Evolutionary conservation across 164 flowering plant species (phyloP).

Genomic region (Magnolia officinalis): DNA sequence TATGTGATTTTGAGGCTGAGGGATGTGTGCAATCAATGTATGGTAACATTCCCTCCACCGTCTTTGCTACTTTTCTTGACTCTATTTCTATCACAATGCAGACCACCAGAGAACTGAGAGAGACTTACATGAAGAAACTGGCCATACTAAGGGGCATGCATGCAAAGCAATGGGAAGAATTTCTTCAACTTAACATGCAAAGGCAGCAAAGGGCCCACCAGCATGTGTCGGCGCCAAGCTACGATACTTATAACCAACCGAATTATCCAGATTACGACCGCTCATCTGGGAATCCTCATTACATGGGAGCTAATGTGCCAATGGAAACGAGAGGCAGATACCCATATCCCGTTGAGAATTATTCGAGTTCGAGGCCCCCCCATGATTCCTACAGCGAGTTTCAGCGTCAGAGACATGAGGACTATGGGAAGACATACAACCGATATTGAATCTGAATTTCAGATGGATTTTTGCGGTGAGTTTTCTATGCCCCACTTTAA

Average conservation of each 20-base stretch:
- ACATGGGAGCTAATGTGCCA: slow-evolving; percentile 40
- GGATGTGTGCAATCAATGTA: no score
- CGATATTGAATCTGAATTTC: slow-evolving; percentile 42
- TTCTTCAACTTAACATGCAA: slow-evolving; percentile 63
- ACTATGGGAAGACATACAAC: slow-evolving; percentile 65
- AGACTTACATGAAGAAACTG: slow-evolving; percentile 68
- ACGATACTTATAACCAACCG: slow-evolving; percentile 54
- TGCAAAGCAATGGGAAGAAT: slow-evolving; percentile 88
- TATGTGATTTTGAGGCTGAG: neutral
- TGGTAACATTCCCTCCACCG: no score
- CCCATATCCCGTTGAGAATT: slow-evolving; percentile 46
- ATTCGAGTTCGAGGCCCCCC: slow-evolving; percentile 55
- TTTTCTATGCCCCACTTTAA: slow-evolving; percentile 22
- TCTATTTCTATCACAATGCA: slow-evolving; percentile 27
- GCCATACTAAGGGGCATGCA: slow-evolving; percentile 55
- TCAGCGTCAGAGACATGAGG: slow-evolving; percentile 71
- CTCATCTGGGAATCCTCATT: slow-evolving; percentile 40
- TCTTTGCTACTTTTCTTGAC: neutral
- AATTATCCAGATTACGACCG: slow-evolving; percentile 52
- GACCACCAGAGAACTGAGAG: slow-evolving; percentile 77
- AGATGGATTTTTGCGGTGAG: slow-evolving; percentile 40
- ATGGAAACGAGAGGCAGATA: slow-evolving; percentile 63
- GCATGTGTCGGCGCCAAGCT: slow-evolving; percentile 44
- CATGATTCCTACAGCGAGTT: slow-evolving; percentile 49
- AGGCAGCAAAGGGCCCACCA: slow-evolving; percentile 56